Evolutionary conservation across 495 filamentous ascomycete genomes (phyloP).

Genomic region (Neurospora sp.): DNA sequence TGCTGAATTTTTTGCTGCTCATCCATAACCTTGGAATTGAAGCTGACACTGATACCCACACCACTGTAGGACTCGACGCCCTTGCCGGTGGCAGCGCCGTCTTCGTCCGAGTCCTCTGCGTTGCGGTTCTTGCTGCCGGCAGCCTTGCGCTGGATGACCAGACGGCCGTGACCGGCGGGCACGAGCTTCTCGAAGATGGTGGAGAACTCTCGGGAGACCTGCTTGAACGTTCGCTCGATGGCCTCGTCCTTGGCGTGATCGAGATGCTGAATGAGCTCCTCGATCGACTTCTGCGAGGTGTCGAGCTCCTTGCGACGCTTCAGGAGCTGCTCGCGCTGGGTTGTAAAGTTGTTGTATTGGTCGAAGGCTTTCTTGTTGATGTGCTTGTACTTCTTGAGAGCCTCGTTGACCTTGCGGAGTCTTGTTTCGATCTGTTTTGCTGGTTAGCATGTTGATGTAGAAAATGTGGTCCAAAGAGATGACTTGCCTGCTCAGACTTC

Average conservation of each 20-base stretch:
- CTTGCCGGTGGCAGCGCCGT: slow-evolving; percentile 38
- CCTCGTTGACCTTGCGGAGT: slow-evolving; percentile 86
- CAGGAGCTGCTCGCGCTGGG: slow-evolving; percentile 72
- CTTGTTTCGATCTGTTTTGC: slow-evolving; percentile 57
- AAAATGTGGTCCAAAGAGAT: no score
- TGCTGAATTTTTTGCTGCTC: slow-evolving; percentile 98
- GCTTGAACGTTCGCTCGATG: slow-evolving; percentile 97
- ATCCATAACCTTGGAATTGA: slow-evolving; percentile 91
- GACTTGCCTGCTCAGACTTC: slow-evolving; percentile 58
- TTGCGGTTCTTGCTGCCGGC: slow-evolving; percentile 49
- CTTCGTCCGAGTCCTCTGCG: slow-evolving; percentile 57
- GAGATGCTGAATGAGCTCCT: slow-evolving; percentile 81
- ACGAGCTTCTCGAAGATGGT: slow-evolving; percentile 92
- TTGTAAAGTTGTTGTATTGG: slow-evolving; percentile 95
- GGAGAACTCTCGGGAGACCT: slow-evolving; percentile 85
- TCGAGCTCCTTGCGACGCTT: slow-evolving; percentile 79
- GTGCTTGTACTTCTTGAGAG: slow-evolving; percentile 89
- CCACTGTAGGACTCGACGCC: slow-evolving; percentile 94
- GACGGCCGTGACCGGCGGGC: slow-evolving; percentile 78
- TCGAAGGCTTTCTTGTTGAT: slow-evolving; percentile 99
- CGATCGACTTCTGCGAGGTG: slow-evolving; percentile 69
- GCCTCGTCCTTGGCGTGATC: slow-evolving; percentile 93
- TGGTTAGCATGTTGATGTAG: slow-evolving; percentile 11
- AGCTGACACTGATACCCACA: slow-evolving; percentile 95
- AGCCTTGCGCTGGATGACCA: slow-evolving; percentile 87